phyloP scores from a whole-genome alignment of 352 stramenopile species.

The Hyaloperonospora brassicae region DNA sequence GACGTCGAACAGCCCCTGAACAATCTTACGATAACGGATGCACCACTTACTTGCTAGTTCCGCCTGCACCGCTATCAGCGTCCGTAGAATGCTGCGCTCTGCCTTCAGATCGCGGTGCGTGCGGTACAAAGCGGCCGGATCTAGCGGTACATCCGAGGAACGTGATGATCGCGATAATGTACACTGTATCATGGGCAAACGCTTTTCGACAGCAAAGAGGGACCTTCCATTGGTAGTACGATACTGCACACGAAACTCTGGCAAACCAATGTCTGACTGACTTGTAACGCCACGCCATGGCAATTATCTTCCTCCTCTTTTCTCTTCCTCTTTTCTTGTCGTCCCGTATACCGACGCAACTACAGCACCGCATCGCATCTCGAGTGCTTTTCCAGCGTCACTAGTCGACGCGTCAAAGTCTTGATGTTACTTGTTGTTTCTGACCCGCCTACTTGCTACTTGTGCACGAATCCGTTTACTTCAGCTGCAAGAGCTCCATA shows the following conservation, averaged over 20 bases:
- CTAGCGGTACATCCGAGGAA: constrained; percentile 15
- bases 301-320: too few relatives aligned
- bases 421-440: background rate
- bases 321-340: too few relatives aligned
- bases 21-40: constrained; percentile 8
- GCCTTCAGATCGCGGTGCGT: constrained; percentile 28
- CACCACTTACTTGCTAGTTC: constrained; percentile 31
- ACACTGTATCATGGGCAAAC: constrained; percentile 39
- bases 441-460: too few relatives aligned
- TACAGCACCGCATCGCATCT: constrained; percentile 8
- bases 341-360: too few relatives aligned
- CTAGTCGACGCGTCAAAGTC: constrained; percentile 3
- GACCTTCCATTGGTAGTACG: constrained; percentile 41
- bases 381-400: constrained; percentile 12
- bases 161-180: constrained; percentile 43
- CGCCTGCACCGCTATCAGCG: constrained; percentile 17
- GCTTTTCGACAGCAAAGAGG: constrained; percentile 45
- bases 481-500: constrained; percentile 31
- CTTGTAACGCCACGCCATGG: too few relatives aligned
- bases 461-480: too few relatives aligned
- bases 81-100: constrained; percentile 39
- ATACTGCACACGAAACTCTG: constrained; percentile 19
- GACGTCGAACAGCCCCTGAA: constrained; percentile 8
- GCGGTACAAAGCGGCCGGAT: constrained; percentile 15
- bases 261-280: background rate